These are phyloP conservation scores for Cladosporium halotolerans DNA, from an alignment of 2,329 filamentous ascomycete species.

Conservation along the genomic window DNA sequence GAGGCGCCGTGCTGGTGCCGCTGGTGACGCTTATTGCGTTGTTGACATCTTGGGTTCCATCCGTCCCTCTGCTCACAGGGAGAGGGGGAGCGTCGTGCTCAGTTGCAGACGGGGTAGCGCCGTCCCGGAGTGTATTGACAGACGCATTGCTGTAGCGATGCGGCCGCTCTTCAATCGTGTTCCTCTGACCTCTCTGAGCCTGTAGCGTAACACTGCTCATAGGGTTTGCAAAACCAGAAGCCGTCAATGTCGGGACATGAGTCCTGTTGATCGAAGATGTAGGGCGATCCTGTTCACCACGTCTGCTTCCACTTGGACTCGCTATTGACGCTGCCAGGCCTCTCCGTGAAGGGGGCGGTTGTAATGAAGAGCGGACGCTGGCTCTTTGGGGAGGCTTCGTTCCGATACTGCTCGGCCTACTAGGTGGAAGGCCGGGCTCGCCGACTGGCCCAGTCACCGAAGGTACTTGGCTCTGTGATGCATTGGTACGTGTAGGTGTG, in stretches of 20 bases:
- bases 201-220: constrained; percentile 96
- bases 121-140: constrained; percentile 40
- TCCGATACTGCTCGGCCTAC: constrained; percentile 34
- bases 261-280: constrained; percentile 66
- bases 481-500: constrained; percentile 13
- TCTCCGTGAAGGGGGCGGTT: constrained; percentile 18
- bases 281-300: constrained; percentile 29
- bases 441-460: constrained; percentile 41
- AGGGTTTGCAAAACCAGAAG: constrained; percentile 87
- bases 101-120: constrained; percentile 33
- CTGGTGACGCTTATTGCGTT: constrained; percentile 51
- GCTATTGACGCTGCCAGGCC: constrained; percentile 16
- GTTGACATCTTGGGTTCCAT: constrained; percentile 62
- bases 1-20: constrained; percentile 70
- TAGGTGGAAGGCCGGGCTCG: constrained; percentile 43
- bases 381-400: constrained; percentile 27
- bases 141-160: constrained; percentile 56
- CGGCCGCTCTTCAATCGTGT: constrained; percentile 32
- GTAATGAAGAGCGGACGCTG: constrained; percentile 11
- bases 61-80: constrained; percentile 66
- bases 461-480: constrained; percentile 17
- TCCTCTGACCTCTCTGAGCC: constrained; percentile 65
- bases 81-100: constrained; percentile 38
- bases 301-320: constrained; percentile 8
- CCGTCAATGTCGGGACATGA: constrained; percentile 75